Conservation (phyloP, 1,284 basidiomycete species). For the Athelia psychrophila region DNA sequence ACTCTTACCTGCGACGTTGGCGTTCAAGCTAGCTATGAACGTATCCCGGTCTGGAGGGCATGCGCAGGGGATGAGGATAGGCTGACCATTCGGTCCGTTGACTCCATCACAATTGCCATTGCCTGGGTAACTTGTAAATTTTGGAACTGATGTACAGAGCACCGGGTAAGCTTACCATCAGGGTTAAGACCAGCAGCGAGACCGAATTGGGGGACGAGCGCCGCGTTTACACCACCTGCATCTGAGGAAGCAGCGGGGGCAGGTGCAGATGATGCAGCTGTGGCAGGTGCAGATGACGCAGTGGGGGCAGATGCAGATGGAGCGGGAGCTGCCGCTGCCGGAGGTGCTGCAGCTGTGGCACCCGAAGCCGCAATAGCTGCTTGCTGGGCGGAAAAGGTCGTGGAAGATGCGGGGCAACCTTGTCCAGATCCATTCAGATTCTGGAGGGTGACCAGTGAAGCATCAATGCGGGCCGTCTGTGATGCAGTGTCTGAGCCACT, state of each 20-base stretch:
- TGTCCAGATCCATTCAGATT: conserved; percentile 49
- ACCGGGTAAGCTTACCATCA: conserved; percentile 34
- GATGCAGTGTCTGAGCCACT: conserved; percentile 51
- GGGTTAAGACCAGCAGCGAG: conserved; percentile 47
- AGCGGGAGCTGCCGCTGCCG: conserved; percentile 12
- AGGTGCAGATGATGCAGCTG: conserved; percentile 47
- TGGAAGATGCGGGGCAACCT: conserved; percentile 51
- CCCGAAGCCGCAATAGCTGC: conserved; percentile 36
- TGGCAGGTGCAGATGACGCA: conserved; percentile 44
- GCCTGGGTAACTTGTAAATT: neutral
- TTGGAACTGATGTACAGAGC: too few relatives aligned
- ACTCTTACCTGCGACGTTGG: conserved; percentile 5
- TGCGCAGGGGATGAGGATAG: conserved; percentile 56
- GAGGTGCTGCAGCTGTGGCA: conserved; percentile 16
- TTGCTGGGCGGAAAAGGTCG: conserved; percentile 46
- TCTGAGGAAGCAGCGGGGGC: conserved; percentile 16
- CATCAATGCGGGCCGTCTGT: conserved; percentile 49
- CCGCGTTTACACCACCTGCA: conserved; percentile 38
- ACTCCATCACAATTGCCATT: conserved; percentile 58
- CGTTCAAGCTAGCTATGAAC: conserved; percentile 33
- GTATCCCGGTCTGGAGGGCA: conserved; percentile 54
- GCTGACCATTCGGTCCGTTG: conserved; percentile 48
- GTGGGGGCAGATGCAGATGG: conserved; percentile 45
- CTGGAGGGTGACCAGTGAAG: conserved; percentile 47
- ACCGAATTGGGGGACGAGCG: conserved; percentile 54